Evolutionary conservation across 73 alveolate species (phyloP), one percentile per base, ranked within the genome.

Genomic region (Durusdinium trenchii): DNA sequence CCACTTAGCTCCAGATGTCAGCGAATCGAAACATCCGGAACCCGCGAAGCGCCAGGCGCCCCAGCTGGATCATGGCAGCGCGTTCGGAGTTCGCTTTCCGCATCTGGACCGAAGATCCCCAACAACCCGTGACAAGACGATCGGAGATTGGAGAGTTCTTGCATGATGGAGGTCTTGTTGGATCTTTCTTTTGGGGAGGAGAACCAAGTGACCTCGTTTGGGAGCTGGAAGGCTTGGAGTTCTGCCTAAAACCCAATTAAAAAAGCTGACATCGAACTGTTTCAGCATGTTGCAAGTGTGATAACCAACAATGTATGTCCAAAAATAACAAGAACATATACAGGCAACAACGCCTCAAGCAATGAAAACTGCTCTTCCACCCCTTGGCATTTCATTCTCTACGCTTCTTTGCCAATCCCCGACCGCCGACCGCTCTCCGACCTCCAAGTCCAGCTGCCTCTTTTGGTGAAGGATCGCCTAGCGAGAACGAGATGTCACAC

Each of bases 391-490:
- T n/a, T n/a, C n/a, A n/a, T n/a, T n/a, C n/a, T n/a, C n/a, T n/a
- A n/a, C n/a, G n/a, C n/a, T n/a, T n/a, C n/a, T n/a, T 16, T 16
- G 91, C 64, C 87, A 73, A 73, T 40, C 84, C 0, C 51, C 28
- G n/a, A 23, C 45, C 51, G 84, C 52, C 14, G 0, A 57, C 69
- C 52, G 0, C 32, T 48, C 9, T 9, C 6, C 43, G 57, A 47
- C 98, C 98, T 91, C 98, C 98, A 91, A 18, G 46, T 91, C 98
- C 90, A 91, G 87, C 87, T 67, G 30, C 40, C 98, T 67, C 61
- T 91, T 91, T 45, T 91, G 98, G 48, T 91, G 84, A 38, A 91
- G 87, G 98, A 91, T 91, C 42, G 98, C 98, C 98, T 91, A 45
- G 28, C 48, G 67, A 35, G 30, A 14, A 12, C n/a, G 62, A 32